Evolutionary conservation across 352 stramenopile species (phyloP), one percentile per base, ranked within the genome.

Genomic region (Pythium utonaiense): DNA sequence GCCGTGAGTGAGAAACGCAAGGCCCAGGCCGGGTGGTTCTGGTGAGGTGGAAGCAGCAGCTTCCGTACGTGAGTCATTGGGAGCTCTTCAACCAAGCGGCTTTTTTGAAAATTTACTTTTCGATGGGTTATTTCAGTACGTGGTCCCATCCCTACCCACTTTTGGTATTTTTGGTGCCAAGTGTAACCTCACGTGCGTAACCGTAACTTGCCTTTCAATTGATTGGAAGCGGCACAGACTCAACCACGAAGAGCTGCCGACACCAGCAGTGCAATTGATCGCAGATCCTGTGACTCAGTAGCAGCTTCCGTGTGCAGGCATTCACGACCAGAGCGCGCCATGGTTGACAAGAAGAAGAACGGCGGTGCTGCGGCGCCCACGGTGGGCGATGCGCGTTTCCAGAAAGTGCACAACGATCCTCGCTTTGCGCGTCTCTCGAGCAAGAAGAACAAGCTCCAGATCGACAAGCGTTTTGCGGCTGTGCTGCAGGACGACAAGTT

Each of bases 341-440:
- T 83, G 73, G 70, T 67, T 41, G 70, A 74, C 31, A 71, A 62
- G 44, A 72, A 69, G 36, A 57, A 57, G 34, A 25, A 54, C 45
- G 34, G 53, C 42, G 14, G 58, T 21, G 50, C 27, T 6, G 27
- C 40, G 9, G 52, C 52, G 25, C 47, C 57, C 14, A 54, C 62
- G 7, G 80, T 94, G 54, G 77, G 72, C 50, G 85, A 94, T 61
- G 64, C 77, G 68, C 83, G 85, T 56, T 94, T 94, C 69, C 74
- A 86, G 60, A 94, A 91, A 71, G 85, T 94, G 57, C 83, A 94
- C 69, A 88, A 91, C 59, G 85, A 94, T 64, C 85, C 85, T 74
- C 76, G 86, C 33, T 95, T 95, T 71, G 82, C 82, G 17, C 81
- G 82, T 38, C 78, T 82, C 40, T 87, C 75, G 30, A 90, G 81